These are phyloP conservation scores for Knufia fluminis DNA, from an alignment of 2,329 filamentous ascomycete genomes.

Conservation along the genomic window DNA sequence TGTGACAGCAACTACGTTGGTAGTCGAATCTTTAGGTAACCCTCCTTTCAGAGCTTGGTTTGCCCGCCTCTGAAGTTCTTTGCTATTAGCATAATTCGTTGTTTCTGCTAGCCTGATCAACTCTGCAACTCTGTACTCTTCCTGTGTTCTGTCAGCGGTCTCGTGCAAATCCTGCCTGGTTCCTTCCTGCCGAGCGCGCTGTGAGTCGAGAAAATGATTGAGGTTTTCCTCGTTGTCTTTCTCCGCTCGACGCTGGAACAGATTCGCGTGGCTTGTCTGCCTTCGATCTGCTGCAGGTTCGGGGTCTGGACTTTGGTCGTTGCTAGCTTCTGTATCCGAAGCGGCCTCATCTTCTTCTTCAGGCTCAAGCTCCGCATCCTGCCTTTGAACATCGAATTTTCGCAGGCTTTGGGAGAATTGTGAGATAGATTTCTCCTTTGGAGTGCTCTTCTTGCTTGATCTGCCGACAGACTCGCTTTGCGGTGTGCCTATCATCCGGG, in stretches of 20 bases:
- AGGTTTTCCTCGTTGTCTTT: neutral
- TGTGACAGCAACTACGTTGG: constrained; percentile 27
- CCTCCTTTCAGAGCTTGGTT: constrained; percentile 36
- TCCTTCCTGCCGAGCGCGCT: constrained; percentile 13
- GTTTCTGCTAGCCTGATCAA: constrained; percentile 40
- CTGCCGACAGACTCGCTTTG: neutral
- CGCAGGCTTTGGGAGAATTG: constrained; percentile 18
- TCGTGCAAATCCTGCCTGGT: constrained; percentile 21
- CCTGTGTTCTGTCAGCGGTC: constrained; percentile 23
- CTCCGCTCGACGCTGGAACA: neutral
- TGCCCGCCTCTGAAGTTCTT: constrained; percentile 34
- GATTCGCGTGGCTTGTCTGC: neutral
- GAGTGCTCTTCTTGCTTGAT: constrained; percentile 1
- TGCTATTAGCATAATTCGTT: constrained; percentile 33
- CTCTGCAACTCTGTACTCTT: constrained; percentile 35
- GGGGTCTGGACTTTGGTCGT: neutral
- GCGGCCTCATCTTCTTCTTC: constrained; percentile 23
- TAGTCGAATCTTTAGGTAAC: constrained; percentile 34
- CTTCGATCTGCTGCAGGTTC: neutral
- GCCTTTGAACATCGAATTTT: constrained; percentile 17
- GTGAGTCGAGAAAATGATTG: neutral
- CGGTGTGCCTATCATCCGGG: constrained; percentile 52
- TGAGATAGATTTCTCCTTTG: constrained; percentile 11
- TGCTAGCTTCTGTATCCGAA: neutral
- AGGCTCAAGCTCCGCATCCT: constrained; percentile 27